Percentiles rank a stretch among this genome's conserved stretches.
phyloP scores from a whole-genome alignment of 2,329 filamentous ascomycete species.

The Metarhizium guizhouense region DNA sequence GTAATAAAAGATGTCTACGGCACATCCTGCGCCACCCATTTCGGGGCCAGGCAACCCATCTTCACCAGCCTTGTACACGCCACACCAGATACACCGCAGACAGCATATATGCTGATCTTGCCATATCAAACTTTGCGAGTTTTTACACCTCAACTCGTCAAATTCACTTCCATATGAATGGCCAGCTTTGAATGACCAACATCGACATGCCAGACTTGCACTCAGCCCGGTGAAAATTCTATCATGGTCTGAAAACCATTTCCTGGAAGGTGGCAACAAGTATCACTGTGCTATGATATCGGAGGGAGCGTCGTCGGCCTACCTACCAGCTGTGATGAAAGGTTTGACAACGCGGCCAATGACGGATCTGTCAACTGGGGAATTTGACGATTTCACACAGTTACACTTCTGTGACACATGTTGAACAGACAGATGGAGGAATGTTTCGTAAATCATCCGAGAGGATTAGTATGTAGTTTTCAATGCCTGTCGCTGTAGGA shows the following conservation, averaged over 20 bases:
- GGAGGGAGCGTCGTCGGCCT: background rate
- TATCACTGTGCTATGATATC: background rate
- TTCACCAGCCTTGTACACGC: background rate
- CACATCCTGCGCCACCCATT: background rate
- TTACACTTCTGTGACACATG: background rate
- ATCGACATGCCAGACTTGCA: background rate
- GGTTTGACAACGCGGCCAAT: background rate
- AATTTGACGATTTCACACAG: background rate
- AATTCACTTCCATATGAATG: background rate
- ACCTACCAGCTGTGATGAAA: background rate
- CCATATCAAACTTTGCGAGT: background rate
- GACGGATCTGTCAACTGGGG: background rate
- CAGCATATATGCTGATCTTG: background rate
- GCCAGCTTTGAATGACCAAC: background rate
- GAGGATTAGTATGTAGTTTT: constrained; percentile 27
- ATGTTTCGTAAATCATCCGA: constrained; percentile 26
- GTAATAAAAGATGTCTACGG: background rate
- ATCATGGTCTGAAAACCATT: background rate
- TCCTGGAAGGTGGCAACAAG: background rate
- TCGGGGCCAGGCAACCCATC: background rate
- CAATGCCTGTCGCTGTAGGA: constrained; percentile 4
- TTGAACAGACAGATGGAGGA: background rate
- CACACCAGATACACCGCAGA: background rate
- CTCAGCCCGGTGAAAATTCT: background rate
- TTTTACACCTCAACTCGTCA: background rate